A percentile compares a stretch with the other conserved stretches of the same genome.
These are phyloP conservation scores for Claviceps cyperi DNA, from an alignment of 2,329 filamentous ascomycete species.

Conservation along the genomic window DNA sequence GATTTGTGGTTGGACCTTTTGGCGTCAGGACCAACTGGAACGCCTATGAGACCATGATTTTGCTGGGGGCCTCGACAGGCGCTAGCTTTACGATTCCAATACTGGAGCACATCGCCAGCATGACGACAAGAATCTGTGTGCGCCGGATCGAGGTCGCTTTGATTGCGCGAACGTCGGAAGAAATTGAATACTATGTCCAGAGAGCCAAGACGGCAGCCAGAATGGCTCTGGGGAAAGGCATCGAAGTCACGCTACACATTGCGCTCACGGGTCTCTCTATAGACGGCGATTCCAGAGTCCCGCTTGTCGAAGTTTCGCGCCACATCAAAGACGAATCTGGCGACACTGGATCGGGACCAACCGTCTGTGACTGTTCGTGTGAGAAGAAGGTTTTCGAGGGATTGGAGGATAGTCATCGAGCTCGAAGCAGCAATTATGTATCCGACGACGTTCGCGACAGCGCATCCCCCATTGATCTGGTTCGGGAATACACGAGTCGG, in stretches of 20 bases:
- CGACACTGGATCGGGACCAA: not conserved
- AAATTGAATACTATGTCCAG: conserved; percentile 40
- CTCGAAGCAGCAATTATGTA: not conserved
- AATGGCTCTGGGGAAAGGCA: conserved; percentile 26
- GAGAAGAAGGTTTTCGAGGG: not conserved
- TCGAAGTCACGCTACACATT: conserved; percentile 37
- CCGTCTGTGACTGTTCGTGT: not conserved
- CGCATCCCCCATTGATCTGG: conserved; percentile 13
- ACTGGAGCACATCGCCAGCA: conserved; percentile 36
- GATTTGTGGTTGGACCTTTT: conserved; percentile 41
- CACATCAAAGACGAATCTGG: not conserved
- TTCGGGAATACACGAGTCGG: conserved; percentile 30
- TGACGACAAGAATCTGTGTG: conserved; percentile 28
- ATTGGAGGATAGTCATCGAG: not conserved
- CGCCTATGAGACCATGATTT: conserved; percentile 42
- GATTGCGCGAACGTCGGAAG: conserved; percentile 34
- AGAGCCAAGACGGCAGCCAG: conserved; percentile 30
- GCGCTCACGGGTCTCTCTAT: conserved; percentile 31
- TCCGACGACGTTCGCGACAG: not conserved
- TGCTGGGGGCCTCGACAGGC: conserved; percentile 49
- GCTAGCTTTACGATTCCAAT: conserved; percentile 47
- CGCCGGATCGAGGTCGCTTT: conserved; percentile 39
- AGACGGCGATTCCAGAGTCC: conserved; percentile 2
- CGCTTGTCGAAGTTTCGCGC: conserved; percentile 1
- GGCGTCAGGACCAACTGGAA: conserved; percentile 41